Evolutionary conservation across 2,329 filamentous ascomycete species (phyloP), one percentile per base, ranked within the genome.

Genomic region (Fusarium solani-melongenae): DNA sequence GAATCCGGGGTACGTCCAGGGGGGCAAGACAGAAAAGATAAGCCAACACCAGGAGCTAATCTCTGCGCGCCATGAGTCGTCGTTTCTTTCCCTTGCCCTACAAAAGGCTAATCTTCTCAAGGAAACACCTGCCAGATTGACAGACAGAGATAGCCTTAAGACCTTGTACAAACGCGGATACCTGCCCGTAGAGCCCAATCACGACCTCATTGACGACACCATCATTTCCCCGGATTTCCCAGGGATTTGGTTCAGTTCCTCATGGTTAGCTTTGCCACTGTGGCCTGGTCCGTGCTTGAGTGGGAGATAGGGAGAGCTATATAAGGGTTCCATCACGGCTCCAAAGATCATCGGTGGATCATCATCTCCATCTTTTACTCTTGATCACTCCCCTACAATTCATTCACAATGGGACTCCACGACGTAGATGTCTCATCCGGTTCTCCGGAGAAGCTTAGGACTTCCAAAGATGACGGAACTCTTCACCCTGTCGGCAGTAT

Each of bases 141-240:
- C 36, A 27, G 17, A 39, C n/a, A 55, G 27, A n/a, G 15, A n/a
- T 58, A 59, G 31, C 33, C 27, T n/a, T 44, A n/a, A 11, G 29
- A 44, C n/a, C 51, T 41, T 34, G 11, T 33, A 41, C 24, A 15
- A 15, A 55, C 61, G 69, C 69, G 69, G 69, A 72, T 29, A 66
- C 65, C 69, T 72, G 49, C 69, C 69, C 60, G 65, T 72, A 72
- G 49, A 59, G 69, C 24, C 61, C 49, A 66, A 72, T 62, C 38
- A 62, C 14, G 51, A 31, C n/a, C n/a, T 36, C n/a, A 22, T 49
- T 41, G 33, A n/a, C 20, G 24, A 39, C 38, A 36, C 15, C 38
- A 27, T 27, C 33, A 49, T 11, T 34, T n/a, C 62, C 31, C n/a
- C 6, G 33, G 15, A 33, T 57, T 49, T 44, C 31, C 20, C 27